Base-by-base conservation (phyloP, 1,284 basidiomycete genomes). In the Ustilago curta region DNA sequence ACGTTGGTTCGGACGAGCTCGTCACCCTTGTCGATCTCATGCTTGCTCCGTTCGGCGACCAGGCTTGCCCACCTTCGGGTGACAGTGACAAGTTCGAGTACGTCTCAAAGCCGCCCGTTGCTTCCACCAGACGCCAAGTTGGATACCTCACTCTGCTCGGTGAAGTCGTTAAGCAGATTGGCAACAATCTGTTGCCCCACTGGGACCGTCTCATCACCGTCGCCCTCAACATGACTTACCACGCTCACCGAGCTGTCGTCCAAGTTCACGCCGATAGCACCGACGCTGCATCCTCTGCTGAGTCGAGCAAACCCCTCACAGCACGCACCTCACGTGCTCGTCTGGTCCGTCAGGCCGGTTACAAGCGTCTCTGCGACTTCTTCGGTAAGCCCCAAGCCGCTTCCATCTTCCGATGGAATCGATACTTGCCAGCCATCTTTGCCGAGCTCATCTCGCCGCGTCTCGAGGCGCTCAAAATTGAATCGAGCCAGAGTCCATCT, bases 401-500 rank as follows among this genome's bases (percentile, higher is more conserved):
- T 8, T 84, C 86, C 7, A 82, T 87, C 0, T 97, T 95, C 81
- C 89, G 95, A 83, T 96, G 92, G 86, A 78, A 87, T 0, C 88
- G 90, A 0, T 97, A 91, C 85, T 87, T 97, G 73, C 85, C 87
- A 0, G 86, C 88, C 11, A 88, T 91, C 12, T 97, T 94, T 86
- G 75, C 87, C 2, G 86, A 88, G 0, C 89, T 94, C 85, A 92
- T 99, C 79, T 91, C 91, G 0, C 95, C 95, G 0, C 91, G 95
- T 19, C 87, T 99, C 27, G 87, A 89, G 0, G 86, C 87, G 5
- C 88, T 99, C 23, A 90, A 92, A 61, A 87, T 87, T 50, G 96
- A 99, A 85, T 97, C 95, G 80, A 93, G 92, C 0, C 96, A 99
- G 85, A 89, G 93, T 0, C 94, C 95, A 0, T 96, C 95, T 0